These are phyloP conservation scores for Tolypocladium paradoxum DNA, from an alignment of 2,329 filamentous ascomycete species.

Conservation along the genomic window DNA sequence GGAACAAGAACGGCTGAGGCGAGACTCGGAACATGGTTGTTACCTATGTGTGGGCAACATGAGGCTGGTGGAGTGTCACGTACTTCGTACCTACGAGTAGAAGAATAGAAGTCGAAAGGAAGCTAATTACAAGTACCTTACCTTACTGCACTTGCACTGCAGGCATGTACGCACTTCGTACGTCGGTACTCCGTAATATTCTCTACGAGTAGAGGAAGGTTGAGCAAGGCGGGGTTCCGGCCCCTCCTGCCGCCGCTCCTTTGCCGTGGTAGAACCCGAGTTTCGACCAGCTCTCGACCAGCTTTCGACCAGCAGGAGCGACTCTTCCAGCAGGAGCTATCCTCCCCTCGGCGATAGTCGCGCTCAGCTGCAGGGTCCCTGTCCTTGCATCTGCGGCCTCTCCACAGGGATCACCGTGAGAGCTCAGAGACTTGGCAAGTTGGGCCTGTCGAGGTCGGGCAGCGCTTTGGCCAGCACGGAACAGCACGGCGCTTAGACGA, in stretches of 20 bases:
- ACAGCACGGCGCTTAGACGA: constrained; percentile 17
- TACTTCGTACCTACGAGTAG: too few relatives aligned
- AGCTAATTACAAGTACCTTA: too few relatives aligned
- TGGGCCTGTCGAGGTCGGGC: neutral
- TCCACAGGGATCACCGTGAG: neutral
- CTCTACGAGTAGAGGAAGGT: neutral
- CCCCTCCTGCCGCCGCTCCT: neutral
- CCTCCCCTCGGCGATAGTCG: neutral
- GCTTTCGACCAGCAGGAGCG: neutral
- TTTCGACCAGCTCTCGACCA: neutral
- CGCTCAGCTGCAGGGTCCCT: neutral
- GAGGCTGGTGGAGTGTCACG: neutral
- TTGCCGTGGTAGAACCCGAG: neutral
- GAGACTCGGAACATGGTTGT: neutral
- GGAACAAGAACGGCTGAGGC: neutral
- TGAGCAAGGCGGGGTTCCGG: neutral
- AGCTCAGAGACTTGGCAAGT: neutral
- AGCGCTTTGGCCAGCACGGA: neutral
- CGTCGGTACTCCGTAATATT: neutral
- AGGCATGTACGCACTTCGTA: neutral
- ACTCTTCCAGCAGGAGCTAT: neutral
- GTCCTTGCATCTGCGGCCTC: neutral
- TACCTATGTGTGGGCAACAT: neutral
- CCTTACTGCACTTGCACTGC: too few relatives aligned
- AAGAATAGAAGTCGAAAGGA: neutral